phyloP scores from a whole-genome alignment of 2,329 filamentous ascomycete genomes.

The Microsporum ferrugineum region DNA sequence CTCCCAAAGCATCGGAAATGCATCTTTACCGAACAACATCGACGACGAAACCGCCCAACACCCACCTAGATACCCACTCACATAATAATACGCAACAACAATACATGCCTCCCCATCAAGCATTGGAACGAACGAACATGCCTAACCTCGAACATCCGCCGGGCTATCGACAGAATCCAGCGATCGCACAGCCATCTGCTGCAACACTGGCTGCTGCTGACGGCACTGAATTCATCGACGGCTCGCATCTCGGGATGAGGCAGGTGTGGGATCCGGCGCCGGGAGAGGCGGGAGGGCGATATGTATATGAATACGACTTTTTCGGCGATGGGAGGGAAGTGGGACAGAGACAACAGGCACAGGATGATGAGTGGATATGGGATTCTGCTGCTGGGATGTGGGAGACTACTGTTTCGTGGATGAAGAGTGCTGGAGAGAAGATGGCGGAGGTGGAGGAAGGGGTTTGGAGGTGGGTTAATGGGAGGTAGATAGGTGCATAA shows the following conservation, averaged over 20 bases:
- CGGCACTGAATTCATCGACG: not conserved
- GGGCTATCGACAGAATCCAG: constrained; percentile 22
- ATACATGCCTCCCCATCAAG: not conserved
- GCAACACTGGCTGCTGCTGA: not conserved
- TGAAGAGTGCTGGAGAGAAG: constrained; percentile 17
- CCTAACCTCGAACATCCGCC: constrained; percentile 20
- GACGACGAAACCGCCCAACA: not conserved
- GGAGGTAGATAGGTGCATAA: not conserved
- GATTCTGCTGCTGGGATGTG: constrained; percentile 25
- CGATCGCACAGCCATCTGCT: constrained; percentile 5
- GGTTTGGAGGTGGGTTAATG: constrained; percentile 30
- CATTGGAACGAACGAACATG: not conserved
- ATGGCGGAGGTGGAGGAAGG: constrained; percentile 41
- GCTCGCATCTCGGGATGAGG: not conserved
- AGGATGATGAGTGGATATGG: constrained; percentile 54
- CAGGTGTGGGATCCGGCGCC: constrained; percentile 14
- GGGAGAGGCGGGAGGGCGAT: constrained; percentile 12
- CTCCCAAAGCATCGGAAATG: constrained; percentile 6
- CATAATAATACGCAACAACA: not conserved
- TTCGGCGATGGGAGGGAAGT: constrained; percentile 24
- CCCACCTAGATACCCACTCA: not conserved
- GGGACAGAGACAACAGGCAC: constrained; percentile 36
- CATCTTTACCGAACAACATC: not conserved
- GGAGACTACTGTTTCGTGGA: constrained; percentile 19
- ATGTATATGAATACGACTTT: constrained; percentile 9